Base-by-base conservation (phyloP, 1,284 basidiomycete species). In the Ganoderma sp. region DNA sequence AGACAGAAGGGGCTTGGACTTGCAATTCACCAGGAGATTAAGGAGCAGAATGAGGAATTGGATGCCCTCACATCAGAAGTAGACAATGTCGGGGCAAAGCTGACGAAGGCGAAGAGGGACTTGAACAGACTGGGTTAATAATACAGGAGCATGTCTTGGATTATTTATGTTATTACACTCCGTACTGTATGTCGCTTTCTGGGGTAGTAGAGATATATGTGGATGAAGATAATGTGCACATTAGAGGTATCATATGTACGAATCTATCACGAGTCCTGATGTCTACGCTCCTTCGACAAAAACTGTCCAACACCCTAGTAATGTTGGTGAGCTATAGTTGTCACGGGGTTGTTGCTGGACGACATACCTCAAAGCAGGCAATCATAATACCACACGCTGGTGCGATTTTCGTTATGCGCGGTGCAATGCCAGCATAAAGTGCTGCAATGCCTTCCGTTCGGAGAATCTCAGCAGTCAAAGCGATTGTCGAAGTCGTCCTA, bases 381-480 rank as follows among this genome's bases (percentile, higher is more conserved):
- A 99, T 98, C 96, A 97, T 97, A 71, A 97, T 93, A 39, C 97
- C 97, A 80, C 98, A 99, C 34, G 98, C 97, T n/a, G 98, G 98
- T 4, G 96, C 97, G 72, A 99, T 96, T 81, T 99, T 99, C 39
- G 90, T 95, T 64, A 97, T 90, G 43, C 97, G 88, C 42, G 98
- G 97, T 4, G 91, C 83, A 48, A 96, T 82, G 0, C 97, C 97
- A 50, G 93, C 90, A 79, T 94, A 98, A 48, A 99, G 81, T 2
- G 95, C 94, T 7, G 84, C 78, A 15, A 84, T 71, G 0, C 97
- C 97, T 79, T 99, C 98, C 7, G 86, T 90, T 63, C 84, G 86
- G 37, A 94, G 76, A 52, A 99, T 92, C 65, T 90, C 86, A 59
- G 86, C 71, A 43, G 95, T 80, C 5, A 96, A 80, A 8, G 87